Evolutionary conservation across 2,329 filamentous ascomycete species (phyloP).

Genomic region (Clarireedia homoeocarpa): DNA sequence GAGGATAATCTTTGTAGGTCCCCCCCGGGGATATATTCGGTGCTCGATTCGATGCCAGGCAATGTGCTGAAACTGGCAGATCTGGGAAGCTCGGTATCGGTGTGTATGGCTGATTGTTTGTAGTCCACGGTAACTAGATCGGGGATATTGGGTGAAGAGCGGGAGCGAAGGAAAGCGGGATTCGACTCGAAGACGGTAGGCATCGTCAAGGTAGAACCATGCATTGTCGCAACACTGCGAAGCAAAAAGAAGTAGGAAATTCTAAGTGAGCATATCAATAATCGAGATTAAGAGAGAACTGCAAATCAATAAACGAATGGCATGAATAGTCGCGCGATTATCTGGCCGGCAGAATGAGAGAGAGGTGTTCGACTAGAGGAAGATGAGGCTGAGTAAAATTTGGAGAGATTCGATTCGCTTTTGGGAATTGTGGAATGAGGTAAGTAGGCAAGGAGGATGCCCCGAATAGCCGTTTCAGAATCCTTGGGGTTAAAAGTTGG

Average conservation of each 20-base stretch:
- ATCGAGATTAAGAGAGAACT: neutral
- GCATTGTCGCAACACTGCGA: conserved; percentile 22
- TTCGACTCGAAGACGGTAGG: conserved; percentile 23
- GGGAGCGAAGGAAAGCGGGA: conserved; percentile 26
- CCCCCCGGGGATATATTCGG: conserved; percentile 15
- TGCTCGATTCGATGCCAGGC: conserved; percentile 30
- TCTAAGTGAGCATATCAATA: conserved; percentile 9
- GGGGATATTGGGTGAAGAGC: conserved; percentile 28
- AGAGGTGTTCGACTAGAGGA: neutral
- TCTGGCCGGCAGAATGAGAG: conserved; percentile 7
- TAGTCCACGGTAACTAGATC: conserved; percentile 24
- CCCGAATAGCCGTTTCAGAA: conserved; percentile 5
- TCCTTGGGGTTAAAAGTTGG: neutral
- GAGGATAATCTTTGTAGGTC: conserved; percentile 14
- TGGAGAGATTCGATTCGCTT: neutral
- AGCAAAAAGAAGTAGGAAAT: conserved; percentile 7
- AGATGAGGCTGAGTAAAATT: conserved; percentile 1
- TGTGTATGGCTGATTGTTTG: conserved; percentile 14
- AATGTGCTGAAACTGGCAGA: conserved; percentile 52
- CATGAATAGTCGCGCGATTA: neutral
- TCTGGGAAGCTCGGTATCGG: conserved; percentile 35
- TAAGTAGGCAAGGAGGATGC: neutral
- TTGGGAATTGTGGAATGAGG: neutral
- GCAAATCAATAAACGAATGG: conserved; percentile 1
- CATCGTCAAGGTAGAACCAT: conserved; percentile 27